Evolutionary conservation across 164 flowering plant species (phyloP).

Genomic region (Dillenia turbinata): DNA sequence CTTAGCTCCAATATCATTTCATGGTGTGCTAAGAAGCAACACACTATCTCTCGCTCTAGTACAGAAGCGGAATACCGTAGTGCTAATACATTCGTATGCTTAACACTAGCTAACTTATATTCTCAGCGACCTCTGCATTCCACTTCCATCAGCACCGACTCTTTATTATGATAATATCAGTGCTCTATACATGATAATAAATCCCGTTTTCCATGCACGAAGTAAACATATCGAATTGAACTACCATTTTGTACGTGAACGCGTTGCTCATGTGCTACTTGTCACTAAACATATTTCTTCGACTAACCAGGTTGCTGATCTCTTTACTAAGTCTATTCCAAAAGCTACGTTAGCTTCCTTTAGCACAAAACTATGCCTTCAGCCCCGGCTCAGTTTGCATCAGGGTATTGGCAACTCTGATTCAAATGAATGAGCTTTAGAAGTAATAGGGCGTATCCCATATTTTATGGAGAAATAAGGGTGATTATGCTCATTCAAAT

Average conservation of each 20-base stretch:
- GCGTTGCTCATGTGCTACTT: background rate
- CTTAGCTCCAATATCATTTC: background rate
- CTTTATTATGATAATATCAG: slow-evolving; percentile 4
- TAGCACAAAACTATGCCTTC: slow-evolving; percentile 1
- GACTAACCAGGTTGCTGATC: background rate
- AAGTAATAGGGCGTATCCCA: too few relatives aligned
- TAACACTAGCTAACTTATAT: too few relatives aligned
- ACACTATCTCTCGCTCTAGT: too few relatives aligned
- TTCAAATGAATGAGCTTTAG: too few relatives aligned
- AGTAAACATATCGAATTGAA: background rate
- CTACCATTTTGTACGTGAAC: slow-evolving; percentile 3
- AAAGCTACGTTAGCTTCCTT: background rate
- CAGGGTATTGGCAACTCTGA: background rate
- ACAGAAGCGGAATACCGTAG: too few relatives aligned
- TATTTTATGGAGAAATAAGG: too few relatives aligned
- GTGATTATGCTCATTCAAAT: too few relatives aligned
- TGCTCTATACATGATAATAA: background rate
- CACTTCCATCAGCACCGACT: background rate
- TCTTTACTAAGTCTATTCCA: slow-evolving; percentile 6
- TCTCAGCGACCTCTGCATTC: background rate
- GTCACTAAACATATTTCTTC: background rate
- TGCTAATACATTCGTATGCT: too few relatives aligned
- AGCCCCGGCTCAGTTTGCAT: slow-evolving; percentile 3
- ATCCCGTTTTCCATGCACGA: slow-evolving; percentile 6
- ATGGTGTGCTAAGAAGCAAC: too few relatives aligned